A percentile compares a stretch with the other conserved stretches of the same genome.
Evolutionary conservation across 495 filamentous ascomycete genomes (phyloP).

Genomic region (Xylaria cubensis): DNA sequence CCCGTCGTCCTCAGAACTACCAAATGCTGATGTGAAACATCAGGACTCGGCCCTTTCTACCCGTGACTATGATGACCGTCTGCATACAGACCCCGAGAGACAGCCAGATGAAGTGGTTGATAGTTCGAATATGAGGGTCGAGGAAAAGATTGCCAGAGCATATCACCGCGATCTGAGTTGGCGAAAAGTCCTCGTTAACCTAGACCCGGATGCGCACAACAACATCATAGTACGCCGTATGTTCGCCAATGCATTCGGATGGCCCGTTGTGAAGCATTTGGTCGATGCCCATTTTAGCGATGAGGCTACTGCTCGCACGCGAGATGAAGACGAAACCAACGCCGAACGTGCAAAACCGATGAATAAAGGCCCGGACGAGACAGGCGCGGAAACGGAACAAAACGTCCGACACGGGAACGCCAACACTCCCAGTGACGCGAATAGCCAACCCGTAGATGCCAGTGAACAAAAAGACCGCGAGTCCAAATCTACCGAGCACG

Average conservation of each 20-base stretch:
- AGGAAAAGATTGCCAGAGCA: conserved; percentile 96
- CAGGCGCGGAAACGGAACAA: conserved; percentile 48
- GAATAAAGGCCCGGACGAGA: conserved; percentile 43
- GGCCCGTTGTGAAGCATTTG: conserved; percentile 93
- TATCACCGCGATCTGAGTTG: conserved; percentile 90
- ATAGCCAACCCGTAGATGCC: background rate
- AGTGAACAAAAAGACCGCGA: conserved; percentile 7
- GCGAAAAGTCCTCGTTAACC: conserved; percentile 93
- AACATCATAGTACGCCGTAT: conserved; percentile 95
- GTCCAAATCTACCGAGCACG: conserved; percentile 23
- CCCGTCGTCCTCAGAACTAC: background rate
- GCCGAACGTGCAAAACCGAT: conserved; percentile 51
- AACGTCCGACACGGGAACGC: background rate
- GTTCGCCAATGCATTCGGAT: conserved; percentile 97
- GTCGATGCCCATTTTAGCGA: conserved; percentile 91
- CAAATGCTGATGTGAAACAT: conserved; percentile 29
- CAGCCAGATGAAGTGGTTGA: conserved; percentile 57
- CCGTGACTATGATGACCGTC: conserved; percentile 48
- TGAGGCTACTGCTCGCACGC: conserved; percentile 61
- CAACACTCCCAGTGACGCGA: background rate
- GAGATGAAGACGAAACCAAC: conserved; percentile 59
- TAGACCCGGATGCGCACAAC: conserved; percentile 98
- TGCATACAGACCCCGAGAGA: conserved; percentile 44
- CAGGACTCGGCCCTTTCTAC: conserved; percentile 42
- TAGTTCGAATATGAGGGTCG: conserved; percentile 76